phyloP scores from a whole-genome alignment of 2,329 filamentous ascomycete genomes.

The Graphiopsis chlorocephala region DNA sequence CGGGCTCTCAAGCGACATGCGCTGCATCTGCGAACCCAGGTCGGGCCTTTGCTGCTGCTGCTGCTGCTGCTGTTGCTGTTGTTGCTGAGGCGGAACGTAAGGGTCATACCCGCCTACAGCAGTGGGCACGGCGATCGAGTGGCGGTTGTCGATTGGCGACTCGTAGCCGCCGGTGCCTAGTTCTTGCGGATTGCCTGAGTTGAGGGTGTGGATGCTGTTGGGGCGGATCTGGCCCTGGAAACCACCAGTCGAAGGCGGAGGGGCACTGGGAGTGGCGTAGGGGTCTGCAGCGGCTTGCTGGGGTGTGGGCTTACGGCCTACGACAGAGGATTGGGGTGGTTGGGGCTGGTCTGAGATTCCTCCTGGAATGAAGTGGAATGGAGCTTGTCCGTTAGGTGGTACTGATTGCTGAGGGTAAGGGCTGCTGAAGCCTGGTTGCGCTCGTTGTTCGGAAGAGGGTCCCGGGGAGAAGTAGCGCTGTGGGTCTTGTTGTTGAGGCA shows the following conservation, averaged over 20 bases:
- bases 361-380: slow-evolving; percentile 38
- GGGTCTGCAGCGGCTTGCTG: slow-evolving; percentile 18
- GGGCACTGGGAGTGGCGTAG: slow-evolving; percentile 19
- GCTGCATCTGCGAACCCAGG: slow-evolving; percentile 27
- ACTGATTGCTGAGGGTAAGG: slow-evolving; percentile 9
- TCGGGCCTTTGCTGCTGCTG: slow-evolving; percentile 21
- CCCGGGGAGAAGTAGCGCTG: slow-evolving; percentile 40
- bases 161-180: slow-evolving; percentile 47
- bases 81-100: slow-evolving; percentile 19
- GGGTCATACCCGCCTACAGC: slow-evolving; percentile 20
- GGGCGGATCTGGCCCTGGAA: slow-evolving; percentile 39
- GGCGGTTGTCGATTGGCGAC: slow-evolving; percentile 45
- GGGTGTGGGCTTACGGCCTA: slow-evolving; percentile 31
- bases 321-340: slow-evolving; percentile 19
- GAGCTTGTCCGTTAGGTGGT: slow-evolving; percentile 27
- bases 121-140: slow-evolving; percentile 26
- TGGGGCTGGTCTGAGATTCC: slow-evolving; percentile 29
- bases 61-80: slow-evolving; percentile 23
- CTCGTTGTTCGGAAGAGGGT: slow-evolving; percentile 27
- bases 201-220: slow-evolving; percentile 38
- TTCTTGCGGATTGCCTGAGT: slow-evolving; percentile 45
- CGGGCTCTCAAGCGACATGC: slow-evolving; percentile 30
- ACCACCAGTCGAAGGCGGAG: slow-evolving; percentile 33
- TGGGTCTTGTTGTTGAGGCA: slow-evolving; percentile 32
- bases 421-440: slow-evolving; percentile 21